A percentile compares a stretch with the other conserved stretches of the same genome.
Conservation (phyloP, 202 grass and related monocot genomes). For the Zizania palustris region DNA sequence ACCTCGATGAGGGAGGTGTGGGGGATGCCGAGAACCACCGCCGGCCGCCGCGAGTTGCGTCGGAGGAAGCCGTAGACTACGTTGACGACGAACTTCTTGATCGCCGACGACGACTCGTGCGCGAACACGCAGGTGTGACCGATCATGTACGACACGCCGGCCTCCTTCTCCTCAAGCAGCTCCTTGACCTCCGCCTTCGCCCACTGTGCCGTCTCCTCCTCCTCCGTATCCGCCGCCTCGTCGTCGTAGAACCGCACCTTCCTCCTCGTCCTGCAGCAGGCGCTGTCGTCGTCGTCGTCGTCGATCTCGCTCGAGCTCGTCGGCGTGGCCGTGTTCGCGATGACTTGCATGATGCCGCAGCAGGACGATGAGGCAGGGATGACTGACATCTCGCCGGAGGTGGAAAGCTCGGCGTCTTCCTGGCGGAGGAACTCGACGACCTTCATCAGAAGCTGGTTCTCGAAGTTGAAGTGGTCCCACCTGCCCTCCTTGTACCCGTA, state of each 20-base stretch:
- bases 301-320: slow-evolving; percentile 39
- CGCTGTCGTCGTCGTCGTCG: slow-evolving; percentile 7
- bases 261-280: slow-evolving; percentile 42
- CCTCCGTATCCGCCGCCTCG: slow-evolving; percentile 28
- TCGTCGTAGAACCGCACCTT: slow-evolving; percentile 47
- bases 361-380: slow-evolving; percentile 33
- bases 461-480: slow-evolving; percentile 70
- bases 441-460: slow-evolving; percentile 83
- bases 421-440: slow-evolving; percentile 70
- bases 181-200: slow-evolving; percentile 53
- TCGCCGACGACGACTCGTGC: slow-evolving; percentile 64
- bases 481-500: slow-evolving; percentile 83
- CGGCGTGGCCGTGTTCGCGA: slow-evolving; percentile 11
- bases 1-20: slow-evolving; percentile 82
- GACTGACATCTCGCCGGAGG: slow-evolving; percentile 49
- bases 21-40: slow-evolving; percentile 70
- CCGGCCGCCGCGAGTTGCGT: slow-evolving; percentile 75
- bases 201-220: not conserved
- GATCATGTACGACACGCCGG: slow-evolving; percentile 89
- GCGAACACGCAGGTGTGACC: slow-evolving; percentile 77
- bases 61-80: slow-evolving; percentile 81
- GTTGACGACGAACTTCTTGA: slow-evolving; percentile 73
- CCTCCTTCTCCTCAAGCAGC: slow-evolving; percentile 71
- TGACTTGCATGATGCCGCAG: slow-evolving; percentile 10
- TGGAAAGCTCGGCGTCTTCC: slow-evolving; percentile 3